Percentiles rank a stretch among this genome's conserved stretches.
These are phyloP conservation scores for Colletotrichum noveboracense DNA, from an alignment of 2,329 filamentous ascomycete genomes.

Conservation along the genomic window DNA sequence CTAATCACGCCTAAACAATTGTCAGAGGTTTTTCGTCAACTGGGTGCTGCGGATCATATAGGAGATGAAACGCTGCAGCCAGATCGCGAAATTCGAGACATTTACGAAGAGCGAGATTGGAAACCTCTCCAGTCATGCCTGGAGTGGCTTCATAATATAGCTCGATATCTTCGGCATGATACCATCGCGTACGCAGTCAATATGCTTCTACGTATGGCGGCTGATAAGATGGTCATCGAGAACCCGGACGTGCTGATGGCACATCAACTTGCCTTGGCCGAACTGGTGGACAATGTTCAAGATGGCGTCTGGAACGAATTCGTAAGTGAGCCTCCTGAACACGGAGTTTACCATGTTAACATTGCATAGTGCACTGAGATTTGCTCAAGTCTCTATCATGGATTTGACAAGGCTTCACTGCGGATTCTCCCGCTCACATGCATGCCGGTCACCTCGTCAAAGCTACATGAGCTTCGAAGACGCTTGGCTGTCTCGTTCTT, in stretches of 20 bases:
- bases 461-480: constrained; percentile 65
- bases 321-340: constrained; percentile 37
- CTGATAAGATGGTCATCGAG: constrained; percentile 53
- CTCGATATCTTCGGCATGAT: constrained; percentile 37
- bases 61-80: constrained; percentile 29
- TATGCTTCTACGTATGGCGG: constrained; percentile 58
- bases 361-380: constrained; percentile 51
- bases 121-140: constrained; percentile 48
- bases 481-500: constrained; percentile 70
- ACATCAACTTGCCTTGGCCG: constrained; percentile 48
- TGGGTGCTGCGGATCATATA: constrained; percentile 62
- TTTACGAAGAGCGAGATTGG: constrained; percentile 50
- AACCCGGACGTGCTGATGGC: constrained; percentile 35
- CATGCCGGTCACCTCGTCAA: constrained; percentile 58
- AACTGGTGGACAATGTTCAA: constrained; percentile 48
- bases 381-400: constrained; percentile 50
- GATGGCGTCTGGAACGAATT: constrained; percentile 41
- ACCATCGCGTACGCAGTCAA: constrained; percentile 46
- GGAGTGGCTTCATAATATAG: constrained; percentile 42
- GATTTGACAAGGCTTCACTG: constrained; percentile 54
- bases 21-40: constrained; percentile 57
- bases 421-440: constrained; percentile 63
- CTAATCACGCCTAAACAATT: constrained; percentile 52
- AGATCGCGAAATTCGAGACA: constrained; percentile 29
- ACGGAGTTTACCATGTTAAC: constrained; percentile 2